Percentiles rank a stretch among this genome's conserved stretches.
Evolutionary conservation across 1,284 basidiomycete species (phyloP).

Genomic region (Pyrrhoderma lamaoense): DNA sequence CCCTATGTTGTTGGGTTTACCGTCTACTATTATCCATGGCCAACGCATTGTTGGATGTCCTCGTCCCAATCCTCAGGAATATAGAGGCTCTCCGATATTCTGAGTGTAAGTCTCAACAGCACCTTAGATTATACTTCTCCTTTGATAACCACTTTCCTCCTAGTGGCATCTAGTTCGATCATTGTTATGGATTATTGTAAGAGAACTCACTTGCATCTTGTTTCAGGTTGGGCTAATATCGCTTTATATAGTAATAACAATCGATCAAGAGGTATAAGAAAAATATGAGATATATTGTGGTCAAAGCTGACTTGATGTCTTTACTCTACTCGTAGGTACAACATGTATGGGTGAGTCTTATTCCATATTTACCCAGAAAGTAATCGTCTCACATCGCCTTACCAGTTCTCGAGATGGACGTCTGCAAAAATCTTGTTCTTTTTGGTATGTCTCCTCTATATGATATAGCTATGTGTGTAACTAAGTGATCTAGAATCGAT

Average conservation of each 20-base stretch:
- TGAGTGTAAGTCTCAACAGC: slow-evolving; percentile 18
- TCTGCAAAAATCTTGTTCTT: slow-evolving; percentile 44
- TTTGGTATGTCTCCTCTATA: slow-evolving; percentile 30
- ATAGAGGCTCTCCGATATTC: slow-evolving; percentile 22
- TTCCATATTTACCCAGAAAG: too few relatives aligned
- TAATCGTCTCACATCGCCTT: too few relatives aligned
- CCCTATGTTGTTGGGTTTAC: too few relatives aligned
- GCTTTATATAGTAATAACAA: slow-evolving; percentile 39
- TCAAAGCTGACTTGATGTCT: too few relatives aligned
- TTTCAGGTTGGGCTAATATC: too few relatives aligned
- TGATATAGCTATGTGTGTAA: background rate
- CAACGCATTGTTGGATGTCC: background rate
- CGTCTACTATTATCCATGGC: background rate
- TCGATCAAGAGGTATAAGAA: slow-evolving; percentile 42
- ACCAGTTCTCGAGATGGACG: slow-evolving; percentile 39
- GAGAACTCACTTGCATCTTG: slow-evolving; percentile 18
- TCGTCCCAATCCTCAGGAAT: slow-evolving; percentile 10
- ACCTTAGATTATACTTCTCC: too few relatives aligned
- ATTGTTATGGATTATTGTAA: slow-evolving; percentile 47
- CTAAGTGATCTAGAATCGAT: slow-evolving; percentile 39
- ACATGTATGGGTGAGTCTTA: too few relatives aligned
- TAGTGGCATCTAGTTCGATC: slow-evolving; percentile 43
- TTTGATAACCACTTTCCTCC: too few relatives aligned
- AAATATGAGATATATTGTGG: too few relatives aligned
- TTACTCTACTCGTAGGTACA: too few relatives aligned